Evolutionary conservation across 1,284 basidiomycete species (phyloP).

Genomic region (Rhodotorula sp.): DNA sequence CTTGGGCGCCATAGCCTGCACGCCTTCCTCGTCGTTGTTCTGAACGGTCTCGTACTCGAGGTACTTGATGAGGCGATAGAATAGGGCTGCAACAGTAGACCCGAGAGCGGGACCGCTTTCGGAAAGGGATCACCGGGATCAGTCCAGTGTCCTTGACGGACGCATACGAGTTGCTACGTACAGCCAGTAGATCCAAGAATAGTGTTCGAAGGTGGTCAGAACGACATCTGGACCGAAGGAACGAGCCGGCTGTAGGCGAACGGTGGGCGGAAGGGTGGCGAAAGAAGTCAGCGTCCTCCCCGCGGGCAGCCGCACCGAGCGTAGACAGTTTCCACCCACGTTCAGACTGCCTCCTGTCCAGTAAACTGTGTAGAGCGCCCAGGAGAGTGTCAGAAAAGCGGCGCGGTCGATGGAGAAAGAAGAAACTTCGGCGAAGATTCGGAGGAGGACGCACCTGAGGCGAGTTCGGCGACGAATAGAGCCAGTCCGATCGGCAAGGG

Average conservation of each 20-base stretch:
- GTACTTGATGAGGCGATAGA: slow-evolving; percentile 53
- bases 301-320: too few relatives aligned
- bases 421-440: too few relatives aligned
- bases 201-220: slow-evolving; percentile 56
- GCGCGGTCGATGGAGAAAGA: too few relatives aligned
- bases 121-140: too few relatives aligned
- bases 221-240: slow-evolving; percentile 72
- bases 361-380: not conserved
- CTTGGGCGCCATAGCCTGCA: too few relatives aligned
- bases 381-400: not conserved
- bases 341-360: not conserved
- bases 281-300: too few relatives aligned
- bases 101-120: slow-evolving; percentile 52
- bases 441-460: slow-evolving; percentile 47
- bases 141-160: too few relatives aligned
- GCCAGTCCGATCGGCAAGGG: slow-evolving; percentile 63
- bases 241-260: slow-evolving; percentile 4
- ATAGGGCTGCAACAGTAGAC: slow-evolving; percentile 59
- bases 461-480: slow-evolving; percentile 66
- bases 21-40: too few relatives aligned
- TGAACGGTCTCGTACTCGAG: too few relatives aligned
- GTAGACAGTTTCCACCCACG: too few relatives aligned
- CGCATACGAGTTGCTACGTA: not conserved
- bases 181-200: slow-evolving; percentile 49
- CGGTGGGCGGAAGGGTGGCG: too few relatives aligned